Base-by-base conservation (phyloP, 2,329 filamentous ascomycete genomes). In the Bipolaris bicolor region DNA sequence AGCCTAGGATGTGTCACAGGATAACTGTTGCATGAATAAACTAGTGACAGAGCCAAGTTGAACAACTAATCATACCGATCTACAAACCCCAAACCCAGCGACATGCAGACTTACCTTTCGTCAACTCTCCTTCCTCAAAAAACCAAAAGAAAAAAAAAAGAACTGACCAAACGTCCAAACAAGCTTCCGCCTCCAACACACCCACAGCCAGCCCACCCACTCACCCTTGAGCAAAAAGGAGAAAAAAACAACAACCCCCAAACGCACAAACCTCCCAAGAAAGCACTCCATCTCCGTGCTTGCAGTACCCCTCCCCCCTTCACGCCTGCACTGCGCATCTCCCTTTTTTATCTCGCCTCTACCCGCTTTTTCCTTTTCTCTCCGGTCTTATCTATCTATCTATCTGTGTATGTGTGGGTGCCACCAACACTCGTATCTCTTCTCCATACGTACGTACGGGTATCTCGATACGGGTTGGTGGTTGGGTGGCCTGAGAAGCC, bases 251-350 rank as follows among this genome's bases (percentile, higher is more conserved):
- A 6, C 7, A 29, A 29, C 22, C 7, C 26, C 7, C 26, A 29
- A 29, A 29, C 9, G 26, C 26, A 29, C 26, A 29, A 29, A 29
- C 5, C 26, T 29, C 37, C 50, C 55, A 39, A 49, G 39, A 54
- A 54, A 57, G n/a, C 44, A 49, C 34, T 11, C 29, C 31, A 49
- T 57, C 33, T 57, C 55, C 44, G 55, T 39, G 37, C 44, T 13
- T 54, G 50, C 50, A 57, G 55, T 40, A 15, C 6, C 29, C 20
- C 20, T 20, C 31, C 22, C 10, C 18, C 20, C 22, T 24, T 31
- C n/a, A 9, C 3, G 34, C 3, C 50, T 49, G 50, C 55, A 57
- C 49, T 34, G 44, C 50, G 37, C 54, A 57, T 44, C n/a, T 13
- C 50, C 18, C 24, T 34, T 36, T 18, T 29, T 18, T 29, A n/a